Evolutionary conservation across 2,329 filamentous ascomycete genomes (phyloP).

Genomic region (Trichoderma semiorbis): DNA sequence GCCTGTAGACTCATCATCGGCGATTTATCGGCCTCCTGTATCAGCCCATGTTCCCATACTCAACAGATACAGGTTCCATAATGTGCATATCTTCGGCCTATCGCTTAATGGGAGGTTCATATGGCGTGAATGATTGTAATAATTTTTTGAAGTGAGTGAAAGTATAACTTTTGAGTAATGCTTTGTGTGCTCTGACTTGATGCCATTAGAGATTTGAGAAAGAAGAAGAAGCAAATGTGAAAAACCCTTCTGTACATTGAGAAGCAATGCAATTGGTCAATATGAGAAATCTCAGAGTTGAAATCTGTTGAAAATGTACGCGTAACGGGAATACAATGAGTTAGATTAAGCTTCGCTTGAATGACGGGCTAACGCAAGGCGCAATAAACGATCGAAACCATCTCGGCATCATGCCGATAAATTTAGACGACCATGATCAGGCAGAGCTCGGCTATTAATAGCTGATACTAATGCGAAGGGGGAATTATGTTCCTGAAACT

Average conservation of each 20-base stretch:
- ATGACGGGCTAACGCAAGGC: background rate
- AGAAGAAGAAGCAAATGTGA: too few relatives aligned
- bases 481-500: background rate
- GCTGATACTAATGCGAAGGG: background rate
- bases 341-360: background rate
- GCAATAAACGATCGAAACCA: background rate
- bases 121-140: background rate
- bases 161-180: too few relatives aligned
- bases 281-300: background rate
- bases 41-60: background rate
- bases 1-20: background rate
- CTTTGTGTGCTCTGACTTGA: too few relatives aligned
- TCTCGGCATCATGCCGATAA: background rate
- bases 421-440: background rate
- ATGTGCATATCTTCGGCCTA: background rate
- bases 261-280: background rate
- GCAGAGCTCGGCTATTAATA: background rate
- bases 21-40: background rate
- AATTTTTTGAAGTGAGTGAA: background rate
- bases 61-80: background rate
- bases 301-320: background rate
- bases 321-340: background rate
- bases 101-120: background rate
- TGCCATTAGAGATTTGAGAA: too few relatives aligned
- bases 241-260: too few relatives aligned